Conservation (phyloP, 495 filamentous ascomycete genomes). For the Talaromyces wortmannii region DNA sequence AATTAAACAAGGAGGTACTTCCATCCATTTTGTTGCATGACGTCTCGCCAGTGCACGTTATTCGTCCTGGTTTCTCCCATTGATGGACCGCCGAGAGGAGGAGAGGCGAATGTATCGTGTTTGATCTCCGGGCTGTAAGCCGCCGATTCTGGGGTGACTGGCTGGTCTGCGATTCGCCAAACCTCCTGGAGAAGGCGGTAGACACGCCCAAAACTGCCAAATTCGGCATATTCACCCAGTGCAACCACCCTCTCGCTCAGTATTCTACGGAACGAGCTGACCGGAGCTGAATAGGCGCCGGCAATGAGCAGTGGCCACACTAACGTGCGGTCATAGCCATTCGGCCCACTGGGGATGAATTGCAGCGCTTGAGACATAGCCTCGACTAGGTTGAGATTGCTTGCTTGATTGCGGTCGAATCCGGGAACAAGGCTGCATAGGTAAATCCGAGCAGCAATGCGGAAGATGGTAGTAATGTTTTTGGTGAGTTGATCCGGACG, state of each 20-base stretch:
- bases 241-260: too few relatives aligned
- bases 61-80: slow-evolving; percentile 34
- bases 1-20: slow-evolving; percentile 80
- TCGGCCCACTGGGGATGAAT: slow-evolving; percentile 71
- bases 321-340: slow-evolving; percentile 84
- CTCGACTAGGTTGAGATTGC: slow-evolving; percentile 65
- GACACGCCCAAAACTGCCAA: too few relatives aligned
- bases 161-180: too few relatives aligned
- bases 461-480: slow-evolving; percentile 86
- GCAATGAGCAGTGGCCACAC: slow-evolving; percentile 89
- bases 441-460: slow-evolving; percentile 88
- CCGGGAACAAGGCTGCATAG: slow-evolving; percentile 89
- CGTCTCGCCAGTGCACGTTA: slow-evolving; percentile 87
- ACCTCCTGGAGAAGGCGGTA: too few relatives aligned
- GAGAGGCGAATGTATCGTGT: slow-evolving; percentile 12
- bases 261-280: too few relatives aligned
- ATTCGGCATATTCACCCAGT: slow-evolving; percentile 67
- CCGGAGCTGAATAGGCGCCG: slow-evolving; percentile 73
- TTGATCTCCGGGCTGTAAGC: slow-evolving; percentile 20
- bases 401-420: slow-evolving; percentile 62
- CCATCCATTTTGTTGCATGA: slow-evolving; percentile 89
- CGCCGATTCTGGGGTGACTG: slow-evolving; percentile 21
- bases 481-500: slow-evolving; percentile 72
- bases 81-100: slow-evolving; percentile 3
- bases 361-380: slow-evolving; percentile 67